Conservation (phyloP, 306 rosid species). For the Fragaria nilgerrensis region DNA sequence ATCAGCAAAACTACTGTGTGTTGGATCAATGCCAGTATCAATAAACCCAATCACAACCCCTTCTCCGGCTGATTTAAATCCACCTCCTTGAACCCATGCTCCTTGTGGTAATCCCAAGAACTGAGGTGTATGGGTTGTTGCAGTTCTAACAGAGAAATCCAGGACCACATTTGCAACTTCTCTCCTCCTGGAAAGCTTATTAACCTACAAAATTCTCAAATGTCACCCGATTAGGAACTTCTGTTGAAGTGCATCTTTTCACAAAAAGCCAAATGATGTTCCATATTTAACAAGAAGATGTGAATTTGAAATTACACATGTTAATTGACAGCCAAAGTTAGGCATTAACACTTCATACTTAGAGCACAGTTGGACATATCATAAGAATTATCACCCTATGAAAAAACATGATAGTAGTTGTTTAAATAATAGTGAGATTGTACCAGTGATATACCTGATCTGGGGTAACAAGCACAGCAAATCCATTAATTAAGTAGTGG, state of each 20-base stretch:
- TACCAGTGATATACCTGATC: conserved; percentile 59
- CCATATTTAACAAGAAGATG: neutral
- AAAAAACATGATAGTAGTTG: neutral
- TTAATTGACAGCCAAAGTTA: neutral
- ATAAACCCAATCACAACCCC: conserved; percentile 85
- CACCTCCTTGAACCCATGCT: conserved; percentile 88
- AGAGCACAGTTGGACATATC: conserved; percentile 4
- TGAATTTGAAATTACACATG: neutral
- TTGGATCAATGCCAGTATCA: conserved; percentile 95
- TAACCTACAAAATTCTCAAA: conserved; percentile 55
- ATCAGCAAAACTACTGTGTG: conserved; percentile 82
- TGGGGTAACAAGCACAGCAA: conserved; percentile 75
- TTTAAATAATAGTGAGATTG: neutral
- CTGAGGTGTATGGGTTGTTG: conserved; percentile 91
- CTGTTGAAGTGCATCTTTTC: neutral
- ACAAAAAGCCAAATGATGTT: neutral
- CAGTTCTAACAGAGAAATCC: conserved; percentile 93
- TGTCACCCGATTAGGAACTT: neutral
- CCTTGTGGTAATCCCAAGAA: conserved; percentile 93
- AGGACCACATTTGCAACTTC: conserved; percentile 81
- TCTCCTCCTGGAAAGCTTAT: conserved; percentile 66
- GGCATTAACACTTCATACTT: neutral
- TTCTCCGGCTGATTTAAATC: conserved; percentile 84
- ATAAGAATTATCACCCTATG: conserved; percentile 1
- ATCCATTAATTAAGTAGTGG: conserved; percentile 91